Base-by-base conservation (phyloP, 345 rosid species). In the Viola odorata region DNA sequence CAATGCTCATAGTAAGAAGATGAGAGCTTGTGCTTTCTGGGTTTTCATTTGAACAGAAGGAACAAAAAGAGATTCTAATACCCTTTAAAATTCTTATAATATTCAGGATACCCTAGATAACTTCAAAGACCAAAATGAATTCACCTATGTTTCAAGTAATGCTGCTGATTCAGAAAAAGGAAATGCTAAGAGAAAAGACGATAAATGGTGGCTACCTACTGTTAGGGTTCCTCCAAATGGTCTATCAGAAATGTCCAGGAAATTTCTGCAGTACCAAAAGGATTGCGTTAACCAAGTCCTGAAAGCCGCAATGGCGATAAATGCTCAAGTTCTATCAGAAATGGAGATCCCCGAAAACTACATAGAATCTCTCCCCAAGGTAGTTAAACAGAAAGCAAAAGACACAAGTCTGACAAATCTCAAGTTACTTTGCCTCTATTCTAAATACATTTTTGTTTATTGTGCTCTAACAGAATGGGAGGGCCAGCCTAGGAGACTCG, bases 281-380 rank as follows among this genome's bases (percentile, higher is more conserved):
- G 97, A 91, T 66, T 80, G 84, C 53, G 97, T 88, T 11, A 91
- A 86, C 67, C 97, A 91, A 61, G 96, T 91, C 16, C 89, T 88
- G 53, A 91, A 88, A 77, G 97, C 97, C 5, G 96, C 97, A 57
- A 91, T 91, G 96, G 97, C 97, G 0, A 91, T 91, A 65, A 91
- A 91, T 68, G 84, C 96, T 41, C 96, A 91, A 73, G 88, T 86
- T 70, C 67, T 91, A 7, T 78, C 88, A 41, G 97, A 88, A 74
- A 91, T 91, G 89, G 94, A 83, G 73, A 78, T 88, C 42, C 97
- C 97, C 4, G 94, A 91, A 58, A 85, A 70, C 78, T 91, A 91
- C 76, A 81, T 91, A 0, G 97, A 91, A 53, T 84, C 94, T 23
- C 91, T 88, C 48, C 96, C 97, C 10, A 91, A 88, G 89, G 97